Evolutionary conservation across 257 asterid genomes (phyloP).

Genomic region (Eucommia ulmoides): DNA sequence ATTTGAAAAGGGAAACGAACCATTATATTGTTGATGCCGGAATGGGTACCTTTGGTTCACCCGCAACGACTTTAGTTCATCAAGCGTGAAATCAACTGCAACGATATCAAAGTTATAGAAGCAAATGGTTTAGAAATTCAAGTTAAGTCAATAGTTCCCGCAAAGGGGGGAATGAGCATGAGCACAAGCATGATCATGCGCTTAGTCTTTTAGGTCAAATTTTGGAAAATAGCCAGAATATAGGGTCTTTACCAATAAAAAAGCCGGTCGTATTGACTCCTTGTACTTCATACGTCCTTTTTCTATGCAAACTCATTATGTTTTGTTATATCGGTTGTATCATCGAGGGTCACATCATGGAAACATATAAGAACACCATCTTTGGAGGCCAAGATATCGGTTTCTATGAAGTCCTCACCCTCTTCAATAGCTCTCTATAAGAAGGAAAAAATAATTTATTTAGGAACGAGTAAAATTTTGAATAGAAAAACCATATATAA

Average conservation of each 20-base stretch:
- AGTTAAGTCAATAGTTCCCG: no score
- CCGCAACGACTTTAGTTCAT: conserved; percentile 59
- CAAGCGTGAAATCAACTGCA: conserved; percentile 28
- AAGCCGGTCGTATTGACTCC: conserved; percentile 55
- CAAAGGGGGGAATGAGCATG: no score
- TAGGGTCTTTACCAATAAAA: conserved; percentile 66
- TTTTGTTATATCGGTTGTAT: conserved; percentile 54
- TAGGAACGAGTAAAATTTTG: no score
- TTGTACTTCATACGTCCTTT: conserved; percentile 74
- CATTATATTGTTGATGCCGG: conserved; percentile 74
- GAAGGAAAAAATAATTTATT: no score
- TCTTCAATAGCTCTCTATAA: conserved; percentile 95
- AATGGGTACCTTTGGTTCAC: conserved; percentile 70
- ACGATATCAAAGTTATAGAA: no score
- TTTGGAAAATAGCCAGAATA: no score
- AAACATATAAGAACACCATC: conserved; percentile 78
- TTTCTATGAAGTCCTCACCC: conserved; percentile 95
- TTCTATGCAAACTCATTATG: conserved; percentile 57
- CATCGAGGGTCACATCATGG: conserved; percentile 74
- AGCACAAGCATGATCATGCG: no score
- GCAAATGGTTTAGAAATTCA: no score
- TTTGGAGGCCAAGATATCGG: conserved; percentile 74
- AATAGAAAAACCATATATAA: no score
- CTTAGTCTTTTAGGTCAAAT: no score
- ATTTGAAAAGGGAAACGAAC: neutral